A percentile compares a stretch with the other conserved stretches of the same genome.
These are phyloP conservation scores for Phalaenopsis aphrodite DNA, from an alignment of 106 monocot species.

Conservation along the genomic window DNA sequence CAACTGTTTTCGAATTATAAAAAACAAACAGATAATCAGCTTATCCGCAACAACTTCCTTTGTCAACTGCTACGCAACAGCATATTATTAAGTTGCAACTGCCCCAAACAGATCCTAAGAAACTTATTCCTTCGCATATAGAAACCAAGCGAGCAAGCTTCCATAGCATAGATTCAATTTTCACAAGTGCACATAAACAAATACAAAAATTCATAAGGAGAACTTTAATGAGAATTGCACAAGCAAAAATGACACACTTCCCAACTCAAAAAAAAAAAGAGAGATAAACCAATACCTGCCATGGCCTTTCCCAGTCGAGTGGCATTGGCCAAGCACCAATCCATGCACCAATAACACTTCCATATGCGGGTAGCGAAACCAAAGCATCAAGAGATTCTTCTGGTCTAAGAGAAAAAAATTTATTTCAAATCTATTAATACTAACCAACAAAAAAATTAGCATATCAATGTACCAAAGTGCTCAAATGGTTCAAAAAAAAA, in stretches of 20 bases:
- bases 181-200: neutral
- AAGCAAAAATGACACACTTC: neutral
- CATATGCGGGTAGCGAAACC: constrained; percentile 75
- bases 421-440: neutral
- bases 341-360: constrained; percentile 91
- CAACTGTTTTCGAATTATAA: too few species aligned
- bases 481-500: neutral
- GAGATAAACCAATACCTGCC: constrained; percentile 56
- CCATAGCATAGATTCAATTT: too few species aligned
- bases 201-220: neutral
- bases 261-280: neutral
- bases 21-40: too few species aligned
- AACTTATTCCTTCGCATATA: too few species aligned
- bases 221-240: neutral
- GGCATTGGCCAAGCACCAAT: constrained; percentile 98
- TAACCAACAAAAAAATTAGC: neutral
- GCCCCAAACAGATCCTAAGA: too few species aligned
- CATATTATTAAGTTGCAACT: too few species aligned
- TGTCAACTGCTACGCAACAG: too few species aligned
- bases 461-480: neutral
- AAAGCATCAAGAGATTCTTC: constrained; percentile 41
- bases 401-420: constrained; percentile 31
- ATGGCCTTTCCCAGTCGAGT: constrained; percentile 96
- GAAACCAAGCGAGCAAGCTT: too few species aligned
- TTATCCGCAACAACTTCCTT: too few species aligned